Percentiles rank a stretch among this genome's conserved stretches.
These are phyloP conservation scores for Monosporozyma aquatica DNA, from an alignment of 805 yeast species.

Conservation along the genomic window DNA sequence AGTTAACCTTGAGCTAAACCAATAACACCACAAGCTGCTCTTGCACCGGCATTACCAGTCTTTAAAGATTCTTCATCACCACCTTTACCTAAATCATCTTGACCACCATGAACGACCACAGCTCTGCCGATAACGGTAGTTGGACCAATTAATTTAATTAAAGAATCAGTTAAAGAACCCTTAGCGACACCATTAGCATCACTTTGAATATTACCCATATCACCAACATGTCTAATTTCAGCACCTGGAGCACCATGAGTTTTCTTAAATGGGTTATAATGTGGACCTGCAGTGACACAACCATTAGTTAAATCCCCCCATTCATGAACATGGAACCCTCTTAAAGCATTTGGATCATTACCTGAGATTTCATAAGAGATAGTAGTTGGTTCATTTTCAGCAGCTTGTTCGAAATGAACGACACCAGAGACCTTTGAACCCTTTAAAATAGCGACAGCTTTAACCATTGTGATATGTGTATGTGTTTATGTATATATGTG, in stretches of 20 bases:
- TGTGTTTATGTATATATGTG: background rate
- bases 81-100: constrained; percentile 92
- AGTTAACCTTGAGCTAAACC: constrained; percentile 36
- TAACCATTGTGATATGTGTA: constrained; percentile 21
- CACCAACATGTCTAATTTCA: constrained; percentile 50
- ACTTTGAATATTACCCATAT: constrained; percentile 87
- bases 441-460: constrained; percentile 85
- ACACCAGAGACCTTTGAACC: constrained; percentile 85
- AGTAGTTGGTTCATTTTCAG: constrained; percentile 76
- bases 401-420: constrained; percentile 76
- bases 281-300: constrained; percentile 97
- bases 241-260: constrained; percentile 88
- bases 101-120: constrained; percentile 87
- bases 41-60: constrained; percentile 96
- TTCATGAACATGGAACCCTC: constrained; percentile 97
- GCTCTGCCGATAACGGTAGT: constrained; percentile 90
- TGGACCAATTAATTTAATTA: constrained; percentile 77
- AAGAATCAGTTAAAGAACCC: constrained; percentile 71
- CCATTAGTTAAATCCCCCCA: constrained; percentile 97
- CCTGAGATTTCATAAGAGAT: constrained; percentile 85
- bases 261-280: constrained; percentile 85
- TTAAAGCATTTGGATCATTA: constrained; percentile 74
- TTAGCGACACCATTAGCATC: constrained; percentile 85
- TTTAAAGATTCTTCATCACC: constrained; percentile 83
- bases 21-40: constrained; percentile 98